Conservation (phyloP, 1,284 basidiomycete species). For the Cutaneotrichosporon cyanovorans region DNA sequence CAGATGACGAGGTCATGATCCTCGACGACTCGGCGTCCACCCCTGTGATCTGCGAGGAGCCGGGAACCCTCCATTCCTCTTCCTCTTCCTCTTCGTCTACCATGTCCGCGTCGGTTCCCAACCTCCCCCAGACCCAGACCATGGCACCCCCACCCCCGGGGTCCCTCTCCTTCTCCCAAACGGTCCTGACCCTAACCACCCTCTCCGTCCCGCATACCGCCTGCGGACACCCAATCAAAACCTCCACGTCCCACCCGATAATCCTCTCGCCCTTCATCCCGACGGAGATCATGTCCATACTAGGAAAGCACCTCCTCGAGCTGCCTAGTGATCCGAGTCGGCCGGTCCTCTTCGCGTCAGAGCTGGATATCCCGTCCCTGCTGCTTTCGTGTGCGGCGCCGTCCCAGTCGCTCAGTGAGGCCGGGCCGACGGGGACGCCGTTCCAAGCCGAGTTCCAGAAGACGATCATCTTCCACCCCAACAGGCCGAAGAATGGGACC, state of each 20-base stretch:
- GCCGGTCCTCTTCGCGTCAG: conserved; percentile 25
- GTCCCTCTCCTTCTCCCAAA: too few relatives aligned
- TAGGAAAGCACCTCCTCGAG: conserved; percentile 29
- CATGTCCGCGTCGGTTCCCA: conserved; percentile 28
- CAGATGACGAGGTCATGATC: conserved; percentile 38
- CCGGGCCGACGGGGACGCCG: conserved; percentile 9
- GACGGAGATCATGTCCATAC: conserved; percentile 25
- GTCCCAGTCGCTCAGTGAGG: conserved; percentile 31
- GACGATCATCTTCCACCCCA: conserved; percentile 14
- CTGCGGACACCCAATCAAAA: conserved; percentile 51
- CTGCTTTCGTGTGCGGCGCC: conserved; percentile 51
- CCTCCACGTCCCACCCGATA: conserved; percentile 73
- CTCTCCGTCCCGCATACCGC: conserved; percentile 8
- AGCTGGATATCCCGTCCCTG: conserved; percentile 46
- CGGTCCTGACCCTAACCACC: conserved; percentile 55
- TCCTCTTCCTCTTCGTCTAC: too few relatives aligned
- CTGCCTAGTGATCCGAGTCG: conserved; percentile 13
- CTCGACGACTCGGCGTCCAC: conserved; percentile 18
- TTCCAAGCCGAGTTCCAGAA: conserved; percentile 4
- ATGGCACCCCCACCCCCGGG: too few relatives aligned
- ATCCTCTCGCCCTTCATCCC: conserved; percentile 54
- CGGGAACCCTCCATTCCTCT: conserved; percentile 7
- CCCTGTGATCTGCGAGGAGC: conserved; percentile 10
- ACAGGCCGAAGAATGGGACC: conserved; percentile 6
- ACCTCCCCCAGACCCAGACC: conserved; percentile 56